Conservation (phyloP, 2,329 filamentous ascomycete genomes). For the Fusarium robinianum region DNA sequence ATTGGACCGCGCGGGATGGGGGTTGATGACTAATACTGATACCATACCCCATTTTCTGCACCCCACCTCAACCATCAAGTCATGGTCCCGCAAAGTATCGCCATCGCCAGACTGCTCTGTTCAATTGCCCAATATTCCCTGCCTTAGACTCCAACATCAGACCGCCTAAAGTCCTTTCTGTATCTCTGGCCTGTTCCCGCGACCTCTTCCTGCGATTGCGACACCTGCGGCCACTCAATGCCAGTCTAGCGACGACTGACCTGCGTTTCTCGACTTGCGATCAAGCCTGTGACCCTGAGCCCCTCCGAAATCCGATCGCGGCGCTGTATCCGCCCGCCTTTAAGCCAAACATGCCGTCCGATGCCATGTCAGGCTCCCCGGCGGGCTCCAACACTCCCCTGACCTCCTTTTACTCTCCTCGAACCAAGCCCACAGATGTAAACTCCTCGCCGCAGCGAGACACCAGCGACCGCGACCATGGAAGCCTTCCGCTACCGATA, state of each 20-base stretch:
- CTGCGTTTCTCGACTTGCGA: slow-evolving; percentile 17
- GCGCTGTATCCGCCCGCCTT: slow-evolving; percentile 26
- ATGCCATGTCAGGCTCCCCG: slow-evolving; percentile 37
- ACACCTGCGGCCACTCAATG: slow-evolving; percentile 12
- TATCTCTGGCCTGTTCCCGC: neutral
- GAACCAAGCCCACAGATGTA: slow-evolving; percentile 38
- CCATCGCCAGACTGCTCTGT: slow-evolving; percentile 25
- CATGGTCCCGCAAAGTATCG: slow-evolving; percentile 35
- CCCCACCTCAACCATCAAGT: slow-evolving; percentile 33
- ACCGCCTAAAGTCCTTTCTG: neutral
- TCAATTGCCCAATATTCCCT: slow-evolving; percentile 18
- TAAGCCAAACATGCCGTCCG: slow-evolving; percentile 36
- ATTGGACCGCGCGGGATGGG: slow-evolving; percentile 30
- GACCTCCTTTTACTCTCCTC: slow-evolving; percentile 54
- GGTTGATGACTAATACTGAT: slow-evolving; percentile 31
- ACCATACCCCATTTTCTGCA: slow-evolving; percentile 20
- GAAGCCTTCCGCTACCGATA: slow-evolving; percentile 34
- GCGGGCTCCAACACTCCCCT: slow-evolving; percentile 44
- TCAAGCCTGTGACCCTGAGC: slow-evolving; percentile 16
- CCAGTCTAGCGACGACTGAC: slow-evolving; percentile 19
- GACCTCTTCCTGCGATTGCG: neutral
- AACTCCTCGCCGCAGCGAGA: slow-evolving; percentile 16
- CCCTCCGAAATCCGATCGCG: slow-evolving; percentile 30
- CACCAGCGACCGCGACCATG: slow-evolving; percentile 15
- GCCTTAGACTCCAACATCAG: slow-evolving; percentile 9